phyloP scores from a whole-genome alignment of 345 rosid species.

The Eucalyptus tenuipes region DNA sequence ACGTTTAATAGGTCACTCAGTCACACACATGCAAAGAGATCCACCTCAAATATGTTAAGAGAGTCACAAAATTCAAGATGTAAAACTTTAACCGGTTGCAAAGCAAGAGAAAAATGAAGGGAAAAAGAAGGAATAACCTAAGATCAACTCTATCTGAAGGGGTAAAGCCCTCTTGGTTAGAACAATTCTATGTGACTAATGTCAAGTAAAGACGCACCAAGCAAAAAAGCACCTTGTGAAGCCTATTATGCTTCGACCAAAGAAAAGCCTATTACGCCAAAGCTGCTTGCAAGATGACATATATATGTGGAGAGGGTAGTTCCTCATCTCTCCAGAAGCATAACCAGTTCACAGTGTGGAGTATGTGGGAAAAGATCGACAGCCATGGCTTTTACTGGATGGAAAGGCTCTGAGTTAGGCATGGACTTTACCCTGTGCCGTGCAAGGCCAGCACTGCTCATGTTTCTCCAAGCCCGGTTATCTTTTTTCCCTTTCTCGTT shows the following conservation, averaged over 20 bases:
- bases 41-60: neutral
- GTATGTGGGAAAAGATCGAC: slow-evolving; percentile 95
- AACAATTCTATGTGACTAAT: neutral
- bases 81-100: neutral
- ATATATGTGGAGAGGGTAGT: neutral
- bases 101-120: neutral
- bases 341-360: slow-evolving; percentile 90
- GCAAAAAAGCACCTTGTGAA: neutral
- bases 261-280: neutral
- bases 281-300: neutral
- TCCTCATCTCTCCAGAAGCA: slow-evolving; percentile 73
- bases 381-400: slow-evolving; percentile 92
- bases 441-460: slow-evolving; percentile 79
- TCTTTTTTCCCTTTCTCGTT: slow-evolving; percentile 57
- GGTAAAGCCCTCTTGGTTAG: neutral
- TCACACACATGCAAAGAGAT: neutral
- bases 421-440: slow-evolving; percentile 75
- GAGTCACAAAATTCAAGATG: neutral
- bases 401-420: slow-evolving; percentile 86
- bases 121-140: neutral
- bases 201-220: neutral
- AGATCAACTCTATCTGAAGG: neutral
- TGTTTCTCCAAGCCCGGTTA: slow-evolving; percentile 51
- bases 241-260: neutral
- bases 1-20: neutral